A percentile compares a stretch with the other conserved stretches of the same genome.
Conservation (phyloP, 192 early-diverging fungal genomes). For the Geosiphon pyriformis region DNA sequence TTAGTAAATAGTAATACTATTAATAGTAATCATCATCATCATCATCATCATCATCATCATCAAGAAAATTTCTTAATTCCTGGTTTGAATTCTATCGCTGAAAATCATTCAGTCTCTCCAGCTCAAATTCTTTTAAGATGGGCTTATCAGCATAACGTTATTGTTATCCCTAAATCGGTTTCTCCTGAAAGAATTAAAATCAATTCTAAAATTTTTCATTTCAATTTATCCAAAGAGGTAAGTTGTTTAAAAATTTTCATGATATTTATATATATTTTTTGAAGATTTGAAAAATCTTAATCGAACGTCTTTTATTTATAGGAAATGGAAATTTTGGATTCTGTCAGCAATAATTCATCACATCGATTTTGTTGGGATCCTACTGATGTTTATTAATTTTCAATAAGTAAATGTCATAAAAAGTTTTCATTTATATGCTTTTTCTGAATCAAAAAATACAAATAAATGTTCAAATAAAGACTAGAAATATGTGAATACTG, state of each 20-base stretch:
- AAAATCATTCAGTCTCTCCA: conserved; percentile 9
- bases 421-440: too few species aligned
- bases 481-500: too few species aligned
- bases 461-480: too few species aligned
- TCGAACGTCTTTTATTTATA: neutral
- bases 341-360: neutral
- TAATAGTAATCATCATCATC: too few species aligned
- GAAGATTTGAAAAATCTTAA: neutral
- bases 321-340: conserved; percentile 22
- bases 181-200: conserved; percentile 36
- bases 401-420: too few species aligned
- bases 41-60: too few species aligned
- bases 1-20: conserved; percentile 25
- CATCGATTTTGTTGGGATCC: conserved; percentile 23
- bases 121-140: conserved; percentile 59
- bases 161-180: conserved; percentile 66
- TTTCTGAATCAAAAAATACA: too few species aligned
- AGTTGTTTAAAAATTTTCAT: neutral
- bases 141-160: conserved; percentile 57
- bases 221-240: conserved; percentile 42
- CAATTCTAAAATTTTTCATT: conserved; percentile 43
- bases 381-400: conserved; percentile 2
- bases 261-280: neutral
- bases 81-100: neutral
- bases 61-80: too few species aligned